phyloP scores from a whole-genome alignment of 1,284 basidiomycete genomes.

The Golubevia sp. region DNA sequence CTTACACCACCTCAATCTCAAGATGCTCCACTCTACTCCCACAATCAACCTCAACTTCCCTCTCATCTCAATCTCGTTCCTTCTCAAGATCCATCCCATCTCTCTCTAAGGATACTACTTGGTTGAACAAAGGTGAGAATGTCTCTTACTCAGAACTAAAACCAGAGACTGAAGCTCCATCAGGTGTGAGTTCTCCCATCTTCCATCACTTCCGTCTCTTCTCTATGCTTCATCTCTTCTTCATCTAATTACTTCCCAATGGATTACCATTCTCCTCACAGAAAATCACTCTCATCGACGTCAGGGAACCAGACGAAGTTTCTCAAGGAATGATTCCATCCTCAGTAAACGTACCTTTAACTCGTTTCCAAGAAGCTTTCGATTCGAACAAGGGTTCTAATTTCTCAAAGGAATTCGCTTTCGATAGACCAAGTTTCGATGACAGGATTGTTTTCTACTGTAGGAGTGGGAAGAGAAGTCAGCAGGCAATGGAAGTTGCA shows the following conservation, averaged over 20 bases:
- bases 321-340: constrained; percentile 56
- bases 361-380: constrained; percentile 44
- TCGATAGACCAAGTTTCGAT: constrained; percentile 42
- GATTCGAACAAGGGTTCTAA: constrained; percentile 16
- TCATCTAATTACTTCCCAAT: background rate
- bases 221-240: background rate
- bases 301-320: constrained; percentile 56
- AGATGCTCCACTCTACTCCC: no score
- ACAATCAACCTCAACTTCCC: no score
- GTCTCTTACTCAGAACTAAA: constrained; percentile 55
- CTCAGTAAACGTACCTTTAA: constrained; percentile 56
- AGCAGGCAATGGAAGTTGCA: constrained; percentile 40
- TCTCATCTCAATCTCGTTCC: no score
- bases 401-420: constrained; percentile 41
- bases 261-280: background rate
- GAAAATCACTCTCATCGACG: constrained; percentile 56
- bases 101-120: constrained; percentile 21
- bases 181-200: constrained; percentile 19
- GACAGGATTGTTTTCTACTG: constrained; percentile 55
- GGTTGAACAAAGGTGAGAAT: constrained; percentile 26
- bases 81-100: no score
- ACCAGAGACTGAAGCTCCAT: constrained; percentile 42
- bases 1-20: no score
- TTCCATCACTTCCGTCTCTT: background rate
- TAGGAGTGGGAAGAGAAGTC: constrained; percentile 42